These are phyloP conservation scores for Glycine tomentella DNA, from an alignment of 306 rosid species.

Conservation along the genomic window DNA sequence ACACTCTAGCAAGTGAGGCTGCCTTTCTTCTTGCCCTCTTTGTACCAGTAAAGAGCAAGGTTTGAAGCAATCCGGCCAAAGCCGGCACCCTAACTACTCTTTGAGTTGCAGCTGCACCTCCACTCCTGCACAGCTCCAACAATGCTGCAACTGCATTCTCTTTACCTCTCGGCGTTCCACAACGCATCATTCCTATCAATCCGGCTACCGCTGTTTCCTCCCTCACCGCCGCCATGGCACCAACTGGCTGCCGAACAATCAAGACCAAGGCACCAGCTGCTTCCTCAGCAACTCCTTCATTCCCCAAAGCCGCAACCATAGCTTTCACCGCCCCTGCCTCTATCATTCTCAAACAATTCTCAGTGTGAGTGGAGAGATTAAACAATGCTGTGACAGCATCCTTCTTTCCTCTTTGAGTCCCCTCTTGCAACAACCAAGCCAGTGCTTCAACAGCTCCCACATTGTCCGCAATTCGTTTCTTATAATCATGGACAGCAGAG, in stretches of 20 bases:
- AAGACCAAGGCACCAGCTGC: slow-evolving; percentile 85
- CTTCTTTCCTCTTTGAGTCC: slow-evolving; percentile 84
- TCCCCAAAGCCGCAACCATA: slow-evolving; percentile 68
- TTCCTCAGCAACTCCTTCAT: slow-evolving; percentile 85
- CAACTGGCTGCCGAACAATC: slow-evolving; percentile 74
- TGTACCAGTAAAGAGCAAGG: slow-evolving; percentile 77
- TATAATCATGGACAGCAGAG: slow-evolving; percentile 81
- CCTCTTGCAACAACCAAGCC: slow-evolving; percentile 69
- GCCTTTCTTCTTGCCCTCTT: slow-evolving; percentile 93
- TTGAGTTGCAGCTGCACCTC: slow-evolving; percentile 74
- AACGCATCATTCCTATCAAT: slow-evolving; percentile 76
- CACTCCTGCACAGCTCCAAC: slow-evolving; percentile 83
- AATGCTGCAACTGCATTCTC: slow-evolving; percentile 92
- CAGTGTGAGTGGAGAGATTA: slow-evolving; percentile 78
- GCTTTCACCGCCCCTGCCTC: slow-evolving; percentile 77
- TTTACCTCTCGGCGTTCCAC: slow-evolving; percentile 83
- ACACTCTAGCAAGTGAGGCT: slow-evolving; percentile 84
- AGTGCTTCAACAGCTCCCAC: slow-evolving; percentile 78
- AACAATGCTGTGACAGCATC: slow-evolving; percentile 88
- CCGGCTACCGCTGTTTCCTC: slow-evolving; percentile 76
- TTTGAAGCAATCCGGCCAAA: slow-evolving; percentile 79
- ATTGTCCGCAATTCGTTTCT: slow-evolving; percentile 79
- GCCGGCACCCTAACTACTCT: slow-evolving; percentile 77
- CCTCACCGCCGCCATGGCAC: slow-evolving; percentile 67
- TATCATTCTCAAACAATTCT: slow-evolving; percentile 71